phyloP scores from a whole-genome alignment of 495 filamentous ascomycete species.

The Cairneyella variabilis region DNA sequence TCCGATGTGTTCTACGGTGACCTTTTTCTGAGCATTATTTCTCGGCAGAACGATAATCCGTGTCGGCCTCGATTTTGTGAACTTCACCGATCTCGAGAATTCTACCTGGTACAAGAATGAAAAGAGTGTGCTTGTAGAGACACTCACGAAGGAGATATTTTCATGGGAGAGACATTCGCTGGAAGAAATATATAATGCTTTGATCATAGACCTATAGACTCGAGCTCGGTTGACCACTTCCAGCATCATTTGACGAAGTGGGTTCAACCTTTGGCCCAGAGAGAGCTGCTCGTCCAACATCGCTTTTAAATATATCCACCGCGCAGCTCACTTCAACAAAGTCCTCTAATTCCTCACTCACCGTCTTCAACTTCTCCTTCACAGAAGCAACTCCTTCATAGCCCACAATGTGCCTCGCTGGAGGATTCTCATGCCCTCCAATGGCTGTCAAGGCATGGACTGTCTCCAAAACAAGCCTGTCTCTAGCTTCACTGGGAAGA shows the following conservation, averaged over 20 bases:
- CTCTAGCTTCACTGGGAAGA: conserved; percentile 59
- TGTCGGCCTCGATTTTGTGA: neutral
- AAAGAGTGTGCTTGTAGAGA: no score
- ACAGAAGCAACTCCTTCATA: conserved; percentile 84
- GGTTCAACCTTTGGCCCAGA: conserved; percentile 8
- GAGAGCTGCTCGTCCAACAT: conserved; percentile 23
- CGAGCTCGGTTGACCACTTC: neutral
- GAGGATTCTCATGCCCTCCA: conserved; percentile 92
- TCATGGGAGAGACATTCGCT: no score
- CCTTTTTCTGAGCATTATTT: neutral
- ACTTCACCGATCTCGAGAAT: no score
- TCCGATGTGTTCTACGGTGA: conserved; percentile 3
- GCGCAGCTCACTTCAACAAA: conserved; percentile 81
- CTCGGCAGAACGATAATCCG: neutral
- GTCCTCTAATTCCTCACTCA: conserved; percentile 93
- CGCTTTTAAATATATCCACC: conserved; percentile 27
- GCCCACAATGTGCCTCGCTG: conserved; percentile 89
- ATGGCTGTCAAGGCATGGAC: conserved; percentile 88
- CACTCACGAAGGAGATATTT: no score
- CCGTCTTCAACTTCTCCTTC: conserved; percentile 94
- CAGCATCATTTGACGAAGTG: no score
- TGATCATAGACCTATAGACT: neutral
- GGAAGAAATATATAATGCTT: no score
- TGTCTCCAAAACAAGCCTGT: conserved; percentile 78
- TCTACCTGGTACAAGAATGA: no score